phyloP scores from a whole-genome alignment of 495 filamentous ascomycete species.

The Hypoxylon rickii region DNA sequence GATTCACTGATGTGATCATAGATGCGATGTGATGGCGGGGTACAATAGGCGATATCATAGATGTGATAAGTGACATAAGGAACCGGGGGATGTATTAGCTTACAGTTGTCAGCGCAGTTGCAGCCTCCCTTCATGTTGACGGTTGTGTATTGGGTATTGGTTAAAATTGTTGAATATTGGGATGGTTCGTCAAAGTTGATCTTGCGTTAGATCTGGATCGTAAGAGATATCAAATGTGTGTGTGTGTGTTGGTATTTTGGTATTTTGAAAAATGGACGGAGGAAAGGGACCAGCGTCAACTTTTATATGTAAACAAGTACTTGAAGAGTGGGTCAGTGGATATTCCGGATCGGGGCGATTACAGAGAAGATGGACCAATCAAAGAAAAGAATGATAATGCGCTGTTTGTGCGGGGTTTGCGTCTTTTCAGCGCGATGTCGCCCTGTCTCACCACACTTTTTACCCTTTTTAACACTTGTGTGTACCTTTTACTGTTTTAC shows the following conservation, averaged over 20 bases:
- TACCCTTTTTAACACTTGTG: too few relatives aligned
- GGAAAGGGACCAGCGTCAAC: not conserved
- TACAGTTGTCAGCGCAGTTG: conserved; percentile 54
- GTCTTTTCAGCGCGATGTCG: conserved; percentile 34
- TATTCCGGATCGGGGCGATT: conserved; percentile 19
- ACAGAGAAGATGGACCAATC: conserved; percentile 11
- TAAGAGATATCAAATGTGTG: conserved; percentile 1
- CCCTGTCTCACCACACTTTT: conserved; percentile 32
- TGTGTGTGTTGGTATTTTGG: conserved; percentile 1
- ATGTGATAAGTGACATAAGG: conserved; percentile 5
- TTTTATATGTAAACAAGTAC: conserved; percentile 35
- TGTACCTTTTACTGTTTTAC: too few relatives aligned
- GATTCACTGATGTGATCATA: not conserved
- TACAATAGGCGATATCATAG: not conserved
- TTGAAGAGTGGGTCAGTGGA: conserved; percentile 7
- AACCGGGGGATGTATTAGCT: conserved; percentile 6
- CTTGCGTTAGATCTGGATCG: conserved; percentile 1
- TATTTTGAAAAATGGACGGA: conserved; percentile 9
- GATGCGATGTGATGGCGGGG: conserved; percentile 11
- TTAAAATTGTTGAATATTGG: conserved; percentile 7
- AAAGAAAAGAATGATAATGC: conserved; percentile 21
- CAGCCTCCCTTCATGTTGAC: conserved; percentile 54
- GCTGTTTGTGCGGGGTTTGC: conserved; percentile 45
- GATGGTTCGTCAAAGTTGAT: conserved; percentile 22
- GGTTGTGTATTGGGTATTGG: conserved; percentile 25